These are phyloP conservation scores for Dissophora globulifera DNA, from an alignment of 192 early-diverging fungal species.

Conservation along the genomic window DNA sequence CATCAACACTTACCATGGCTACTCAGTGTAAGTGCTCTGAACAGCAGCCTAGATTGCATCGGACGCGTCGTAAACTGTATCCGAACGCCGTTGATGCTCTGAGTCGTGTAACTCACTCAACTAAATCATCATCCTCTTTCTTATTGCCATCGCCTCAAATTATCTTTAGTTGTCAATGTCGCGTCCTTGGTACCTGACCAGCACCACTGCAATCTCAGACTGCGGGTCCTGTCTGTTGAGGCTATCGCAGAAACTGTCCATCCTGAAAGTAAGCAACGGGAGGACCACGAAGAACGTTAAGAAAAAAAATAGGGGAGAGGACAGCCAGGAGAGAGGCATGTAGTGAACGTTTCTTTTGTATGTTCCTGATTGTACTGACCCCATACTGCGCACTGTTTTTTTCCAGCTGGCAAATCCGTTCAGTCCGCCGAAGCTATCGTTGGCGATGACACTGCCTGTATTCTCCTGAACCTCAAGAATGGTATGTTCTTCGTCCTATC, in stretches of 20 bases:
- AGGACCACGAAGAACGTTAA: too few relatives aligned
- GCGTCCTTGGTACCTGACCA: constrained; percentile 47
- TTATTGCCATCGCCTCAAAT: too few relatives aligned
- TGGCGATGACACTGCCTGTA: constrained; percentile 41
- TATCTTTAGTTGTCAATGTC: constrained; percentile 40
- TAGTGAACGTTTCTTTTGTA: background rate
- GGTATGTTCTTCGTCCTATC: constrained; percentile 7
- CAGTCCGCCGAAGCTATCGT: constrained; percentile 51
- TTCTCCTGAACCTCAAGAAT: constrained; percentile 52
- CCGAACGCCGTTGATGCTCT: too few relatives aligned
- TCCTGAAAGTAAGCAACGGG: constrained; percentile 42
- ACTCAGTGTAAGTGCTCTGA: constrained; percentile 6
- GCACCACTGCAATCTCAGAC: constrained; percentile 39
- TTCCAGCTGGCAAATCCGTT: constrained; percentile 33
- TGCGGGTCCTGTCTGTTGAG: constrained; percentile 47
- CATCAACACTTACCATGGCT: background rate
- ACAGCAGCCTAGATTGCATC: background rate
- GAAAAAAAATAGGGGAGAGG: background rate
- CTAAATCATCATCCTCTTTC: background rate
- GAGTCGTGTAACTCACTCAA: background rate
- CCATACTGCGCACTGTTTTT: background rate
- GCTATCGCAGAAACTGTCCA: constrained; percentile 46
- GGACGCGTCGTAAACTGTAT: too few relatives aligned
- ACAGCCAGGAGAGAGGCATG: background rate
- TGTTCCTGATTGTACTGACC: background rate